Evolutionary conservation across 257 asterid species (phyloP).

Genomic region (Salvia splendens): DNA sequence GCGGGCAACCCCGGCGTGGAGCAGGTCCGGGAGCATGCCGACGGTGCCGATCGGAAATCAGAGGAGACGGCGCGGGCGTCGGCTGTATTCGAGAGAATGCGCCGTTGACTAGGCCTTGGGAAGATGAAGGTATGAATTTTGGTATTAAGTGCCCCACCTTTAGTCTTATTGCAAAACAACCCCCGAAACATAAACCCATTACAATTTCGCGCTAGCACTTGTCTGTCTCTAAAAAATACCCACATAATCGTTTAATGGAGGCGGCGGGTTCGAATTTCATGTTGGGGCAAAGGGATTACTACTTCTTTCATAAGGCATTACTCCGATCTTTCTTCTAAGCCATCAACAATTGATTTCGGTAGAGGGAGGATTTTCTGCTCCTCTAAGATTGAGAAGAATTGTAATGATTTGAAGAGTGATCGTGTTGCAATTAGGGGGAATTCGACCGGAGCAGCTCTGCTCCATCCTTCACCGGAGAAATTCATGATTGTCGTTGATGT

Average conservation of each 20-base stretch:
- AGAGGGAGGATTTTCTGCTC: conserved; percentile 38
- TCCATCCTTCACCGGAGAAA: conserved; percentile 41
- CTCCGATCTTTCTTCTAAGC: conserved; percentile 29
- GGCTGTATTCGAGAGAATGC: too few species aligned
- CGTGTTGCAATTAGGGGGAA: conserved; percentile 29
- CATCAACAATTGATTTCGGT: conserved; percentile 29
- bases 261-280: conserved; percentile 44
- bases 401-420: conserved; percentile 25
- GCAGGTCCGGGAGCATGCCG: too few species aligned
- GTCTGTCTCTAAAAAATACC: too few species aligned
- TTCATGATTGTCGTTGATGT: conserved; percentile 78
- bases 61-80: too few species aligned
- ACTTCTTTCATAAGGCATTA: conserved; percentile 34
- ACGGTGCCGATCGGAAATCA: too few species aligned
- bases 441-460: conserved; percentile 29
- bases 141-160: too few species aligned
- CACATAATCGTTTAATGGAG: conserved; percentile 64
- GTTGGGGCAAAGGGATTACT: conserved; percentile 43
- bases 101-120: too few species aligned
- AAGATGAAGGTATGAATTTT: too few species aligned
- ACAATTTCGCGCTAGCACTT: too few species aligned
- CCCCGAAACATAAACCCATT: too few species aligned
- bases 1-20: too few species aligned
- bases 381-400: conserved; percentile 30
- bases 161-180: too few species aligned